Evolutionary conservation across 768 basidiomycete species (phyloP), one percentile per base, ranked within the genome.

Genomic region (Lactifluus pinguis): DNA sequence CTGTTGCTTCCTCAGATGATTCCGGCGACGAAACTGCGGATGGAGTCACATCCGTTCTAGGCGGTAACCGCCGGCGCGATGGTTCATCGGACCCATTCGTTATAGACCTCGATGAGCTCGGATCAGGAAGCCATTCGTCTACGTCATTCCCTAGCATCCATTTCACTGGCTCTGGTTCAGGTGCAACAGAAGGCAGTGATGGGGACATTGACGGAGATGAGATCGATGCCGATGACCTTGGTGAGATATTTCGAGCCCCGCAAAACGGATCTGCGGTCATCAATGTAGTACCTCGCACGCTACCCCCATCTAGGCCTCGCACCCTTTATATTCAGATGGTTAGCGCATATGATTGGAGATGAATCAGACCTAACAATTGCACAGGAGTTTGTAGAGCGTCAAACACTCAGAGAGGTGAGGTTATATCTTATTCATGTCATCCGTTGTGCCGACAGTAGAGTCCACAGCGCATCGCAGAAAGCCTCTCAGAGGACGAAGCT

Each of bases 261-360:
- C 50, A 49, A 39, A 36, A 63, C 4, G 51, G 51, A 29, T 57
- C 57, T 17, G 47, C 58, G n/a, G 58, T 53, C 29, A 66, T 66
- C 49, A 55, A 53, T 21, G 53, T 54, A 10, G 53, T 59, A 13
- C 61, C 66, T 38, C 55, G 65, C 9, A 53, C 60, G 10, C 49
- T 36, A 7, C 51, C 58, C n/a, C 62, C 49, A 29, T 57, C 42
- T 19, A 59, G 32, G 19, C 56, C 52, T 32, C 66, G 89, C 61
- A 92, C 87, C 8, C 74, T 97, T 19, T 98, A 95, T 69, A 98
- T 98, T 55, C 92, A 95, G 71, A 98, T 98, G 94, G 91, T 88
- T 42, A 38, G 76, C 53, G 50, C 61, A 38, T 34, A 25, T n/a
- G 30, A 29, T 50, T 21, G 39, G 32, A 48, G 47, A 48, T 45